Evolutionary conservation across 495 filamentous ascomycete genomes (phyloP).

Genomic region (Penicillium flavigenum): DNA sequence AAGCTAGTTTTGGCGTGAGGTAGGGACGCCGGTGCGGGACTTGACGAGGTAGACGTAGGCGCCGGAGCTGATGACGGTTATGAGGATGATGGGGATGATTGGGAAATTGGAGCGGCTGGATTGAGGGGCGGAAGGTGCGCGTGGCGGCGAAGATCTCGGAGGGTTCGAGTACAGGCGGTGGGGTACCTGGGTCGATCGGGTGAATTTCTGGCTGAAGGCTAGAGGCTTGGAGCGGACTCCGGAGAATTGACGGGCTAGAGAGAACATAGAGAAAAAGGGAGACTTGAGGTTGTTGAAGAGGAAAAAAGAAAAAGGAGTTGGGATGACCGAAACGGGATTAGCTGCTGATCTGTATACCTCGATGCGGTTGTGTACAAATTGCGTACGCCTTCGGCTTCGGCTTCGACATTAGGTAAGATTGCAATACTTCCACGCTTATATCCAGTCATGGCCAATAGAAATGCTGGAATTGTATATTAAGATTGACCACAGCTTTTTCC

Average conservation of each 20-base stretch:
- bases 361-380: constrained; percentile 1
- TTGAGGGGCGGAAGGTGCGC: constrained; percentile 28
- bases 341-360: constrained; percentile 14
- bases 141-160: constrained; percentile 18
- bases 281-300: background rate
- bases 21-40: constrained; percentile 46
- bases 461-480: background rate
- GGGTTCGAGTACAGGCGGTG: constrained; percentile 26
- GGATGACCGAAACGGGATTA: constrained; percentile 24
- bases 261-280: constrained; percentile 9
- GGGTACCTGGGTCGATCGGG: constrained; percentile 18
- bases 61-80: constrained; percentile 57
- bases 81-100: constrained; percentile 62
- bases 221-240: constrained; percentile 22
- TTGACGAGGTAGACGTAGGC: constrained; percentile 64
- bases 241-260: constrained; percentile 15
- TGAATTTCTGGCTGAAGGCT: constrained; percentile 8
- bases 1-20: constrained; percentile 11
- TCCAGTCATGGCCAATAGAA: background rate
- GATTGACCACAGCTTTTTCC: background rate
- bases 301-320: constrained; percentile 15
- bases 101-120: constrained; percentile 53
- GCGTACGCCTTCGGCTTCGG: background rate
- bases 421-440: too few species aligned
- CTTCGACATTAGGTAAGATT: background rate